Base-by-base conservation (phyloP, 305 asterid genomes). In the Nicotiana rustica region DNA sequence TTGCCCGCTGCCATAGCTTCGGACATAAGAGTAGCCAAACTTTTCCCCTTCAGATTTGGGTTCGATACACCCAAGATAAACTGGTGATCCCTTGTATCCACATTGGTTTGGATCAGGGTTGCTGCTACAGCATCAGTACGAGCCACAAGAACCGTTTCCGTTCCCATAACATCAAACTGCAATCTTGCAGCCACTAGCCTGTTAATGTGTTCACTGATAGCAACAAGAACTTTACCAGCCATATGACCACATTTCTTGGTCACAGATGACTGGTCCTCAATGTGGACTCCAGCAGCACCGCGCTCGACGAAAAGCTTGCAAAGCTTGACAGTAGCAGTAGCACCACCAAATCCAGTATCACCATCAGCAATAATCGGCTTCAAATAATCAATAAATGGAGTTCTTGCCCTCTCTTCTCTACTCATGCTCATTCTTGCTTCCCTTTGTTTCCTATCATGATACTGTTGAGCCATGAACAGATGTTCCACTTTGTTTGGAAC, bases 251-350 rank as follows among this genome's bases (percentile, higher is more conserved):
- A 96, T 79, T 94, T 96, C 79, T 96, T 96, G 4, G 98, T 93
- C 41, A 93, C 93, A 0, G 98, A 94, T 4, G 99, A 96, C 64
- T 96, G 98, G 61, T 96, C 99, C 95, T 96, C 99, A 21, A 96
- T 94, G 90, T 96, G 99, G 33, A 96, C 99, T 0, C 98, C 98
- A 15, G 98, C 98, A 14, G 99, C 99, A 2, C 99, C 98, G 13
- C 99, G 98, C 90, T 96, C 99, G 2, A 93, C 98, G 31, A 94
- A 96, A 2, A 96, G 91, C 91, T 96, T 96, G 88, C 98, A 94
- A 3, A 94, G 95, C 91, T 96, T 96, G 7, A 96, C 92, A 0
- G 99, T 96, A 66, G 99, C 98, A 55, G 99, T 96, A 82, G 99
- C 95, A 36, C 98, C 98, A 57, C 98, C 99, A 83, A 96, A 94